Conservation (phyloP, 176 grass and related monocot genomes). For the Hsuehochloa calcarea region DNA sequence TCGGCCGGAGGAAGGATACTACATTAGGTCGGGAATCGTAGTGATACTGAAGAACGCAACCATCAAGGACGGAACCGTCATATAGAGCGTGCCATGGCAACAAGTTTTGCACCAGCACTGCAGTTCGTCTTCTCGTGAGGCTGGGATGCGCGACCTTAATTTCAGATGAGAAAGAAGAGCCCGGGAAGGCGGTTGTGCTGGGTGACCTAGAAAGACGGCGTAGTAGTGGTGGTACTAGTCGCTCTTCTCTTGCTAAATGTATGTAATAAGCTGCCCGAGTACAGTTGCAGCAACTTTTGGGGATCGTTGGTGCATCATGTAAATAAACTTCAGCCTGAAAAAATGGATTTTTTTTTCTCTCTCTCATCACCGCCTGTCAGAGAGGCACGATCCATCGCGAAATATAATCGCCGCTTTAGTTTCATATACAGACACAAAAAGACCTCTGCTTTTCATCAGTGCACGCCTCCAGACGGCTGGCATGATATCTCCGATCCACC, state of each 20-base stretch:
- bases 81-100: slow-evolving; percentile 29
- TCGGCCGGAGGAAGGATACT: slow-evolving; percentile 53
- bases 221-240: background rate
- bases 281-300: slow-evolving; percentile 23
- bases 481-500: background rate
- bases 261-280: slow-evolving; percentile 30
- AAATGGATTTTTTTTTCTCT: background rate
- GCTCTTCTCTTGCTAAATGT: slow-evolving; percentile 5
- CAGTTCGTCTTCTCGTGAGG: background rate
- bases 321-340: slow-evolving; percentile 35
- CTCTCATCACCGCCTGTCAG: background rate
- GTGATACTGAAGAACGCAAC: slow-evolving; percentile 66
- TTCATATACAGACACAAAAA: background rate
- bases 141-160: background rate
- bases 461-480: no score
- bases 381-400: background rate
- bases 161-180: background rate
- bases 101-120: background rate
- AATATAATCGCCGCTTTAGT: background rate
- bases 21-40: slow-evolving; percentile 59
- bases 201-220: background rate
- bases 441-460: no score
- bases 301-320: slow-evolving; percentile 31
- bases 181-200: background rate
- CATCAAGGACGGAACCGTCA: slow-evolving; percentile 59